phyloP scores from a whole-genome alignment of 306 rosid genomes.

The Rosa persica region DNA sequence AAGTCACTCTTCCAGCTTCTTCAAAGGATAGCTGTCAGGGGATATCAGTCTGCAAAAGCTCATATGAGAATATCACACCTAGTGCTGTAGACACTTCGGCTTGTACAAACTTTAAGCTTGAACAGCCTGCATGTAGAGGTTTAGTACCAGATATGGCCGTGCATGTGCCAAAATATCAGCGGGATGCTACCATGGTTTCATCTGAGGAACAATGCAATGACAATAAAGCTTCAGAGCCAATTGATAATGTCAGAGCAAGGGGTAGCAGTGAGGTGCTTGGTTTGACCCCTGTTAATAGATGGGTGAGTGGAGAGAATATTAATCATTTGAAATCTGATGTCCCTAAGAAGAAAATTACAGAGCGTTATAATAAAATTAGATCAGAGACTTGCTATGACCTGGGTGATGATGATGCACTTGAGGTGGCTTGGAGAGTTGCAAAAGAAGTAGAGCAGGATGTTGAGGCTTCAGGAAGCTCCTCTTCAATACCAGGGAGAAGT shows the following conservation, averaged over 20 bases:
- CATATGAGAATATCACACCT: conserved; percentile 20
- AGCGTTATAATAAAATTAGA: conserved; percentile 11
- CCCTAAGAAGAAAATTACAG: conserved; percentile 20
- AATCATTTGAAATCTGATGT: conserved; percentile 16
- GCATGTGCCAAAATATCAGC: conserved; percentile 9
- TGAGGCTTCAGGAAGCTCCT: conserved; percentile 34
- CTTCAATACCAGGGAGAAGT: conserved; percentile 28
- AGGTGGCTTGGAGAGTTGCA: conserved; percentile 28
- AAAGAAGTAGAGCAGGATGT: conserved; percentile 31
- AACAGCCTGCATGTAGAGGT: conserved; percentile 23
- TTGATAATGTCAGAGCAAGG: conserved; percentile 16
- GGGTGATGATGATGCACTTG: conserved; percentile 27
- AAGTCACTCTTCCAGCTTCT: conserved; percentile 27
- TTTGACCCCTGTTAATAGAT: conserved; percentile 11
- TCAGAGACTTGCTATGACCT: conserved; percentile 12
- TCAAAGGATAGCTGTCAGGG: conserved; percentile 37
- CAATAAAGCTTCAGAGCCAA: conserved; percentile 10
- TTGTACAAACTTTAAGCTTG: conserved; percentile 18
- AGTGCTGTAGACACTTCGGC: conserved; percentile 15
- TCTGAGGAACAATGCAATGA: conserved; percentile 13
- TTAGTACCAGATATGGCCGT: conserved; percentile 6
- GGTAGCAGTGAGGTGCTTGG: conserved; percentile 16
- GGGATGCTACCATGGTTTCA: conserved; percentile 8
- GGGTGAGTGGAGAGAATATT: background rate
- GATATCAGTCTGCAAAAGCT: conserved; percentile 17